phyloP scores from a whole-genome alignment of 2,329 filamentous ascomycete species.

The Didymella keratinophila region DNA sequence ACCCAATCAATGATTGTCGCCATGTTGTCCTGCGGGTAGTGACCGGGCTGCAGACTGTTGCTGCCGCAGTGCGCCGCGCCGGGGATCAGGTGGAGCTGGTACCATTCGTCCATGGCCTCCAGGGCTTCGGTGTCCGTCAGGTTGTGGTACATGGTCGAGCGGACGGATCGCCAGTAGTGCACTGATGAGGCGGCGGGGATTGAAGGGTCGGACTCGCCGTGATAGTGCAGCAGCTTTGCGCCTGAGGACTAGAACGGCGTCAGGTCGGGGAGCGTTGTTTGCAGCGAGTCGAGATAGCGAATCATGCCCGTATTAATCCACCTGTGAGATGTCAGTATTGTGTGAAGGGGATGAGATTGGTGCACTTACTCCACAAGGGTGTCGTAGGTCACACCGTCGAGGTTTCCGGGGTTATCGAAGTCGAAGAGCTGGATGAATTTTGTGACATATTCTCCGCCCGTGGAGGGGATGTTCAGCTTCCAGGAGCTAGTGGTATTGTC shows the following conservation, averaged over 20 bases:
- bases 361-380: conserved; percentile 52
- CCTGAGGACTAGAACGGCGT: conserved; percentile 59
- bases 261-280: conserved; percentile 64
- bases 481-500: conserved; percentile 44
- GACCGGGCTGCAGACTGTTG: conserved; percentile 40
- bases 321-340: conserved; percentile 25
- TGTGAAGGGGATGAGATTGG: not conserved
- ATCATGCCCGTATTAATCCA: conserved; percentile 62
- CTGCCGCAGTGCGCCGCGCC: conserved; percentile 61
- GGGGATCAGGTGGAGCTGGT: conserved; percentile 63
- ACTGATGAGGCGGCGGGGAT: conserved; percentile 63
- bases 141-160: conserved; percentile 58
- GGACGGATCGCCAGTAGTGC: conserved; percentile 64
- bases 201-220: conserved; percentile 64
- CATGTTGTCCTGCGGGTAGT: conserved; percentile 55
- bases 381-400: conserved; percentile 61
- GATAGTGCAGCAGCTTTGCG: conserved; percentile 66
- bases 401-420: conserved; percentile 31
- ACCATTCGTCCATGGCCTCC: conserved; percentile 60
- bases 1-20: conserved; percentile 58
- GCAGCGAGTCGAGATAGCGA: conserved; percentile 60
- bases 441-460: conserved; percentile 54
- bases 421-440: conserved; percentile 53
- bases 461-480: conserved; percentile 43
- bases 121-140: conserved; percentile 51